These are phyloP conservation scores for Geum urbanum DNA, from an alignment of 306 rosid species.

Conservation along the genomic window DNA sequence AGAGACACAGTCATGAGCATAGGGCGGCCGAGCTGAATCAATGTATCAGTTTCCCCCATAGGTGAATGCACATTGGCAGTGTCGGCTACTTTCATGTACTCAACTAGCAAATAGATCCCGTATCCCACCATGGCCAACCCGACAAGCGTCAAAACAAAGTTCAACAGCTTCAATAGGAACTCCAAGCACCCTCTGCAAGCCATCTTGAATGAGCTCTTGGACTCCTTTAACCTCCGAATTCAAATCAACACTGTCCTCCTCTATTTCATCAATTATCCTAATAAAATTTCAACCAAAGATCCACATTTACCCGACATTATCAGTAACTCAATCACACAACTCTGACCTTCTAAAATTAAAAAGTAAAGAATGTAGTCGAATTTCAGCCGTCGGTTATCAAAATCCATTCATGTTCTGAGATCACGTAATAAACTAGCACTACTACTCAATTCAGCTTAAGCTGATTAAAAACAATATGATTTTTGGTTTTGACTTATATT, in stretches of 20 bases:
- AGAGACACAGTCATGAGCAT: slow-evolving; percentile 65
- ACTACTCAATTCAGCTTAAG: not conserved
- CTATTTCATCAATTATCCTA: slow-evolving; percentile 24
- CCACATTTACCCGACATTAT: slow-evolving; percentile 30
- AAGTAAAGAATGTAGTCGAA: not conserved
- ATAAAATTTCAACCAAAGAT: slow-evolving; percentile 29
- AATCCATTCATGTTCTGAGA: not conserved
- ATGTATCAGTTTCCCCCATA: slow-evolving; percentile 35
- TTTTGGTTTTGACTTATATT: not conserved
- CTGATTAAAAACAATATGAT: not conserved
- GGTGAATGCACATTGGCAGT: slow-evolving; percentile 21
- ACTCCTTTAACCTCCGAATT: slow-evolving; percentile 35
- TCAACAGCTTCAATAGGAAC: slow-evolving; percentile 80
- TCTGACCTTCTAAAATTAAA: not conserved
- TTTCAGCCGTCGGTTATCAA: not conserved
- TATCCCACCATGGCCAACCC: slow-evolving; percentile 88
- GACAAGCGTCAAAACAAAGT: slow-evolving; percentile 63
- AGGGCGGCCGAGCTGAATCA: slow-evolving; percentile 75
- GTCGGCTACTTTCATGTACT: slow-evolving; percentile 39
- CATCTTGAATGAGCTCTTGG: slow-evolving; percentile 46
- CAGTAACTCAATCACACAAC: slow-evolving; percentile 17
- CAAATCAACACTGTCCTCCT: slow-evolving; percentile 28
- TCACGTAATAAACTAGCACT: not conserved
- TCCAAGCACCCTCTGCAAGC: slow-evolving; percentile 90
- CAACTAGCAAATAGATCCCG: slow-evolving; percentile 83